Conservation (phyloP, 148 eudicot genomes). For the Cornus kousa region DNA sequence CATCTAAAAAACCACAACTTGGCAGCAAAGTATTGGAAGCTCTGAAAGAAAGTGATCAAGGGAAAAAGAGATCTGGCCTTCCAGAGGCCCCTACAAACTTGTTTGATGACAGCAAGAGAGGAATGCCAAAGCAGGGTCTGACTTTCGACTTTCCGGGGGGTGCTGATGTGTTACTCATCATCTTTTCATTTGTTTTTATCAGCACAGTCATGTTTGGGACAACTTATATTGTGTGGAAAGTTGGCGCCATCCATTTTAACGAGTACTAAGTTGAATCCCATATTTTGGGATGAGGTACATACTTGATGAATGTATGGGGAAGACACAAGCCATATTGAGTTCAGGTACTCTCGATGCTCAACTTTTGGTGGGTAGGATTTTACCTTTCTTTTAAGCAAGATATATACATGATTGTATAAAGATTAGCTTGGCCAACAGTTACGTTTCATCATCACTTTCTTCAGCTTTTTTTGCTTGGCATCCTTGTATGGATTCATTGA, state of each 20-base stretch:
- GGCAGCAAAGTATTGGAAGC: slow-evolving; percentile 82
- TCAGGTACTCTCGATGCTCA: background rate
- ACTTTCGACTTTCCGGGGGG: slow-evolving; percentile 85
- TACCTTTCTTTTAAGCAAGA: background rate
- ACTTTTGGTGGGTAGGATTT: background rate
- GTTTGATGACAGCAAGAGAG: slow-evolving; percentile 84
- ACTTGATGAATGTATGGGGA: background rate
- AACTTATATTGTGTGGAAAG: slow-evolving; percentile 88
- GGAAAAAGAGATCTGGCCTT: slow-evolving; percentile 69
- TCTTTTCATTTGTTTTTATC: slow-evolving; percentile 67
- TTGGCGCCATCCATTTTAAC: slow-evolving; percentile 92
- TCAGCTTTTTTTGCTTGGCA: background rate
- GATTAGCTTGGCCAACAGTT: slow-evolving; percentile 1
- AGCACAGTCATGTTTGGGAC: slow-evolving; percentile 90
- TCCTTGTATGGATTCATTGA: background rate
- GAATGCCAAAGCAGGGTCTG: slow-evolving; percentile 79
- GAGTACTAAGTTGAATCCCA: slow-evolving; percentile 39
- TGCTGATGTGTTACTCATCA: slow-evolving; percentile 52
- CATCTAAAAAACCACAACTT: slow-evolving; percentile 38
- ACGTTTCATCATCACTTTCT: background rate
- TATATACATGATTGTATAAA: slow-evolving; percentile 7
- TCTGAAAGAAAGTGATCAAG: slow-evolving; percentile 73
- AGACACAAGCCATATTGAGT: background rate
- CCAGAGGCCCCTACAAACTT: slow-evolving; percentile 94
- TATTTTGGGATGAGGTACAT: background rate